phyloP scores from a whole-genome alignment of 2,329 filamentous ascomycete genomes.

The Diaporthe citriasiana region DNA sequence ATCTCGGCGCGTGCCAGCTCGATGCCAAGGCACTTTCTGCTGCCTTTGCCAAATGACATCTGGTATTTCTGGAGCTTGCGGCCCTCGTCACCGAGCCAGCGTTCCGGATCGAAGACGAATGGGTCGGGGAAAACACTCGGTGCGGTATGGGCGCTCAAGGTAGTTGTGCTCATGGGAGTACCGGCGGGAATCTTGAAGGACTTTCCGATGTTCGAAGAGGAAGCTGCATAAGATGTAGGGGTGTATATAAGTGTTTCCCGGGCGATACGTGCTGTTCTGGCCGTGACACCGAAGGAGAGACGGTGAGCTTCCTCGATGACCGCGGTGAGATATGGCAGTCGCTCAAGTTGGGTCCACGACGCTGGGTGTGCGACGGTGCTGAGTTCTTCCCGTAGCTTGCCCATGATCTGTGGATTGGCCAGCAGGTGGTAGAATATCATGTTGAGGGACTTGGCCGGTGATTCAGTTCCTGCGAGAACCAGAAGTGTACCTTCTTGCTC shows the following conservation, averaged over 20 bases:
- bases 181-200: slow-evolving; percentile 46
- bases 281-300: slow-evolving; percentile 44
- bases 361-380: slow-evolving; percentile 19
- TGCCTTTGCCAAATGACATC: slow-evolving; percentile 46
- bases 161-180: slow-evolving; percentile 49
- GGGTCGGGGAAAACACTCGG: slow-evolving; percentile 46
- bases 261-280: slow-evolving; percentile 42
- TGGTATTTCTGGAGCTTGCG: slow-evolving; percentile 42
- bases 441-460: slow-evolving; percentile 35
- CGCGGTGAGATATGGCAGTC: slow-evolving; percentile 45
- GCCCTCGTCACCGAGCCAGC: slow-evolving; percentile 31
- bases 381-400: slow-evolving; percentile 26
- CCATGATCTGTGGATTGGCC: slow-evolving; percentile 28
- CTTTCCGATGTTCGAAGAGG: slow-evolving; percentile 11
- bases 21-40: slow-evolving; percentile 47
- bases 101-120: slow-evolving; percentile 34
- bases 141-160: slow-evolving; percentile 46
- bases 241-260: slow-evolving; percentile 32
- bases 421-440: slow-evolving; percentile 34
- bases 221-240: slow-evolving; percentile 12
- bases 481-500: slow-evolving; percentile 32
- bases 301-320: slow-evolving; percentile 46
- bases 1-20: slow-evolving; percentile 47
- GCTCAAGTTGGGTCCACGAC: slow-evolving; percentile 42
- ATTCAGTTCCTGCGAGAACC: slow-evolving; percentile 30